phyloP scores from a whole-genome alignment of 768 basidiomycete genomes.

The Boletus edulis region DNA sequence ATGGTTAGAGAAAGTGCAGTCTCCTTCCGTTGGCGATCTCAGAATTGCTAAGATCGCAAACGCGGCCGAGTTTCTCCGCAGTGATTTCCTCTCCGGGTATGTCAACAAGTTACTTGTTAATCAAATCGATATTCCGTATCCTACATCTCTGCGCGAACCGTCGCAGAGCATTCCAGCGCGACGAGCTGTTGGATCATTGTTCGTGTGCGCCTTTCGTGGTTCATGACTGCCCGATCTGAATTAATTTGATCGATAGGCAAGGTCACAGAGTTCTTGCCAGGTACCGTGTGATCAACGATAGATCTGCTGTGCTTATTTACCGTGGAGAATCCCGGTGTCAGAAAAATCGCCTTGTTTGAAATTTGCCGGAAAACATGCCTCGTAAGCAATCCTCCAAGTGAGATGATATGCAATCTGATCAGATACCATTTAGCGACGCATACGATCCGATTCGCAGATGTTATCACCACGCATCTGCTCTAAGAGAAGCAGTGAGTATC shows the following conservation, averaged over 20 bases:
- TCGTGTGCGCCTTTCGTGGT: conserved; percentile 8
- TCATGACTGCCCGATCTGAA: conserved; percentile 41
- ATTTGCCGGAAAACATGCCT: conserved; percentile 86
- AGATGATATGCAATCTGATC: background rate
- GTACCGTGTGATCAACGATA: conserved; percentile 47
- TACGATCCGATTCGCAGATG: conserved; percentile 86
- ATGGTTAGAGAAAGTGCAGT: too few species aligned
- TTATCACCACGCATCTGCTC: conserved; percentile 71
- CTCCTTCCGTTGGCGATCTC: conserved; percentile 7
- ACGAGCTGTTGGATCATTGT: too few species aligned
- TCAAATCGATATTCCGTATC: conserved; percentile 11
- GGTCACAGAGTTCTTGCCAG: conserved; percentile 70
- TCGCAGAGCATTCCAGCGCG: conserved; percentile 28
- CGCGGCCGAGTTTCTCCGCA: background rate
- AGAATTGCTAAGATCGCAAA: background rate
- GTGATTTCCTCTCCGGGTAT: background rate
- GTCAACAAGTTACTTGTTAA: too few species aligned
- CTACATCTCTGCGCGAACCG: conserved; percentile 39
- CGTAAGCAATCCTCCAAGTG: conserved; percentile 41
- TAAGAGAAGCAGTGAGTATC: conserved; percentile 71
- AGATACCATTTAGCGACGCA: conserved; percentile 44
- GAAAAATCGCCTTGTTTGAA: conserved; percentile 80
- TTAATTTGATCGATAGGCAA: conserved; percentile 71
- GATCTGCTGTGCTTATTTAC: background rate
- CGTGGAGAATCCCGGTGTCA: conserved; percentile 70